Conservation (phyloP, 345 rosid species). For the Luvunga scandens region DNA sequence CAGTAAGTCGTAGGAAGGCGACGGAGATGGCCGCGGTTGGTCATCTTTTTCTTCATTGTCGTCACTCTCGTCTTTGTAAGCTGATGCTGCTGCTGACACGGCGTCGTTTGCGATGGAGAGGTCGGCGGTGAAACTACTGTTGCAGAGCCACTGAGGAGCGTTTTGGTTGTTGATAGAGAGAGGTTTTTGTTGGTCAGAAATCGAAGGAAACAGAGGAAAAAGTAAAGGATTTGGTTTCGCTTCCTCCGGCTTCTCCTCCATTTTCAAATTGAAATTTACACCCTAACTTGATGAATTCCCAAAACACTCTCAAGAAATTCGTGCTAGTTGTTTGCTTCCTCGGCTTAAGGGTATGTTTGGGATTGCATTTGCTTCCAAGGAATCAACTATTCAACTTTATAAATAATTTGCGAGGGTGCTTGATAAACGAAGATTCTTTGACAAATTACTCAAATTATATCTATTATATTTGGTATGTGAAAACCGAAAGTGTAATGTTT, state of each 20-base stretch:
- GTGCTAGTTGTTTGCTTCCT: too few species aligned
- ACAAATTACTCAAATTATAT: too few species aligned
- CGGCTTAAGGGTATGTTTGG: too few species aligned
- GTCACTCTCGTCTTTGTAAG: conserved; percentile 6
- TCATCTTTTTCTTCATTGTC: conserved; percentile 22
- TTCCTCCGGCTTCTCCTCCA: neutral
- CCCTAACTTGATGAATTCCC: too few species aligned
- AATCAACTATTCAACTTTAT: too few species aligned
- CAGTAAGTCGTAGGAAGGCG: conserved; percentile 13
- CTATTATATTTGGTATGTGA: too few species aligned
- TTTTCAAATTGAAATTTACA: neutral
- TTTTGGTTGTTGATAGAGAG: neutral
- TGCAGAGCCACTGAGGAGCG: conserved; percentile 68
- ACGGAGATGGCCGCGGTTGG: neutral
- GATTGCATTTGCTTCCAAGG: too few species aligned
- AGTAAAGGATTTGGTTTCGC: conserved; percentile 20
- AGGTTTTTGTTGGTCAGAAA: conserved; percentile 23
- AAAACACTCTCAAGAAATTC: too few species aligned
- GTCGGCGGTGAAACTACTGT: conserved; percentile 77
- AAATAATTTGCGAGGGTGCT: too few species aligned
- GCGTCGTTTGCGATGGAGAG: conserved; percentile 54
- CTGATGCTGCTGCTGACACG: conserved; percentile 32
- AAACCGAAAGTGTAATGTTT: too few species aligned
- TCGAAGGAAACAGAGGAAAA: conserved; percentile 41
- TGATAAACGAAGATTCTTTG: too few species aligned